Evolutionary conservation across 106 monocot species (phyloP), one percentile per base, ranked within the genome.

Genomic region (Alisma plantagoaquatica): DNA sequence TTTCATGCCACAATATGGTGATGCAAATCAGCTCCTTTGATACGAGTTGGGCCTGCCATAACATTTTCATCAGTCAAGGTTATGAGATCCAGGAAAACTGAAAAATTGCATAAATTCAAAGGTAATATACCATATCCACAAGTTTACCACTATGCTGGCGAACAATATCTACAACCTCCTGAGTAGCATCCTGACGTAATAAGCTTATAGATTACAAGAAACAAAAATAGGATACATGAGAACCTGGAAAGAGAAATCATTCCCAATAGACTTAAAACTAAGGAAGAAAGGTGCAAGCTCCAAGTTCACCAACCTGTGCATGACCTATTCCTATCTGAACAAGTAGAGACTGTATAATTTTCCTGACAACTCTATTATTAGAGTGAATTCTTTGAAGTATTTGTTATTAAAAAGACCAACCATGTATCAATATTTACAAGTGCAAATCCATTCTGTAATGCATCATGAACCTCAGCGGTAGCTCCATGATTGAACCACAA

Each of bases 381-480:
- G 98, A 98, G 63, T 98, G 90, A 53, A 98, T 98, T 49, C 98
- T 90, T 0, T 89, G 90, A 60, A 98, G 89, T 59, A 98, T 98
- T 64, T 98, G 98, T 22, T 89, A 90, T n/a, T 53, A 98, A 72
- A 32, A 98, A 89, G 62, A 79, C 98, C 63, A 98, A 61, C 98
- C 98, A 98, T 69, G 86, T 98, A 47, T 98, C 98, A 66, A 98
- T 98, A 63, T 89, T 98, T 49, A 98, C 98, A 62, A 66, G 90
- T 49, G 56, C 76, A 82, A 98, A 98, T 49, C 98, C 98, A 53
- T 90, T 73, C 56, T 86, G 84, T 58, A 98, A 54, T 31, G 89
- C 98, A 59, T 60, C 64, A 51, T 98, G 98, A 67, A 98, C 90
- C 69, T 98, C 98, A 66, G 85, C 63, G 23, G 78, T 98, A 71